A percentile compares a stretch with the other conserved stretches of the same genome.
phyloP scores from a whole-genome alignment of 1,139 yeast genomes.

The Chernovozyma sophiae-reginae region DNA sequence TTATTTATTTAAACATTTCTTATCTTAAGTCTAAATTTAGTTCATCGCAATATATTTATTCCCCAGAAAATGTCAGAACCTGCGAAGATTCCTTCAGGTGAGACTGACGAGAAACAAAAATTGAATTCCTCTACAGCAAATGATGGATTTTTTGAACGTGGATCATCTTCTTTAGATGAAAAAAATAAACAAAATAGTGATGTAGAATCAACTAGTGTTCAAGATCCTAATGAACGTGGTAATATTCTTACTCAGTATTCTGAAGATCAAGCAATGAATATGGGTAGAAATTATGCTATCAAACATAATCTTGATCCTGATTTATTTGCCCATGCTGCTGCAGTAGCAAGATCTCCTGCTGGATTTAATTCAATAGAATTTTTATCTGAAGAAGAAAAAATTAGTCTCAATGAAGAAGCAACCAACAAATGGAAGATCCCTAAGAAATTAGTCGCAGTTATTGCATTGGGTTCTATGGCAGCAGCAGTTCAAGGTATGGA shows the following conservation, averaged over 20 bases:
- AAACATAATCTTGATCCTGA: slow-evolving; percentile 62
- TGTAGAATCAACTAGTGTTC: slow-evolving; percentile 4
- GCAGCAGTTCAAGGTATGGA: slow-evolving; percentile 95
- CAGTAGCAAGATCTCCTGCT: slow-evolving; percentile 64
- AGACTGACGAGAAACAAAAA: background rate
- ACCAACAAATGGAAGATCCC: slow-evolving; percentile 71
- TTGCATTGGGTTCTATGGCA: slow-evolving; percentile 77
- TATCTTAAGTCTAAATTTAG: too few species aligned
- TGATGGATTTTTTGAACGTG: slow-evolving; percentile 14
- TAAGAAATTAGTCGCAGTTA: slow-evolving; percentile 52
- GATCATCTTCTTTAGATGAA: slow-evolving; percentile 8
- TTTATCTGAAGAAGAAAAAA: slow-evolving; percentile 55
- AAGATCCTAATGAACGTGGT: slow-evolving; percentile 25
- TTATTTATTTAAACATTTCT: too few species aligned
- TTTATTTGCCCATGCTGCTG: slow-evolving; percentile 69
- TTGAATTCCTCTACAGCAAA: slow-evolving; percentile 1
- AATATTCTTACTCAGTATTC: slow-evolving; percentile 63
- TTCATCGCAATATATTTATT: too few species aligned
- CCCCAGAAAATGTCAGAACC: background rate
- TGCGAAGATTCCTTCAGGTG: background rate
- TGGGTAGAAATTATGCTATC: slow-evolving; percentile 68
- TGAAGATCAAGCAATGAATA: slow-evolving; percentile 60
- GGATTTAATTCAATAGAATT: slow-evolving; percentile 57
- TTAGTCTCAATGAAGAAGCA: slow-evolving; percentile 48
- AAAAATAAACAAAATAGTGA: slow-evolving; percentile 5